Conservation (phyloP, 2,329 filamentous ascomycete species). For the Chaetothyriales sp. region DNA sequence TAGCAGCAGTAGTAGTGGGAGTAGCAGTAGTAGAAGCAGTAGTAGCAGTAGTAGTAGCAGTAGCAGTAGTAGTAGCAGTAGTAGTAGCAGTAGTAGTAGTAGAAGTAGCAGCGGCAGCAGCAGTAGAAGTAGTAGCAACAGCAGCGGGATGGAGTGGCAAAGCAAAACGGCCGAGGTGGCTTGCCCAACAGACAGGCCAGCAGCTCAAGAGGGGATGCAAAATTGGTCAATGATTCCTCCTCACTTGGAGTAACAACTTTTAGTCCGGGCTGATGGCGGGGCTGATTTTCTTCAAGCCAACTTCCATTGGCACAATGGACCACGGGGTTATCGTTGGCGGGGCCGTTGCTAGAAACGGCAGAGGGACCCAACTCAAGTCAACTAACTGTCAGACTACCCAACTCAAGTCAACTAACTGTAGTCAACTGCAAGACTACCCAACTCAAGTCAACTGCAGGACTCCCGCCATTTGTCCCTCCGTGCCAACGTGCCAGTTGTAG, state of each 20-base stretch:
- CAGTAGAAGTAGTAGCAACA: too few relatives aligned
- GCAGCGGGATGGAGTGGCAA: too few relatives aligned
- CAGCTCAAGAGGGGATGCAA: not conserved
- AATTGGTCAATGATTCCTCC: not conserved
- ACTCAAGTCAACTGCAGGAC: not conserved
- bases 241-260: not conserved
- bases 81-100: too few relatives aligned
- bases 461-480: not conserved
- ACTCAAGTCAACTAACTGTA: not conserved
- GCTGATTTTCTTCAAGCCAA: not conserved
- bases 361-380: not conserved
- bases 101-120: too few relatives aligned
- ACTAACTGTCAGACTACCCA: too few relatives aligned
- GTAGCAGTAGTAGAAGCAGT: too few relatives aligned
- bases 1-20: not conserved
- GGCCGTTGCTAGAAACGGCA: not conserved
- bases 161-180: too few relatives aligned
- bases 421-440: not conserved
- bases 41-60: too few relatives aligned
- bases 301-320: not conserved
- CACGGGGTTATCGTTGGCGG: too few relatives aligned
- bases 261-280: not conserved
- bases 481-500: slow-evolving; percentile 6
- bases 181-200: not conserved
- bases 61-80: too few relatives aligned